Base-by-base conservation (phyloP, 2,329 filamentous ascomycete genomes). In the Geosmithia morbida region DNA sequence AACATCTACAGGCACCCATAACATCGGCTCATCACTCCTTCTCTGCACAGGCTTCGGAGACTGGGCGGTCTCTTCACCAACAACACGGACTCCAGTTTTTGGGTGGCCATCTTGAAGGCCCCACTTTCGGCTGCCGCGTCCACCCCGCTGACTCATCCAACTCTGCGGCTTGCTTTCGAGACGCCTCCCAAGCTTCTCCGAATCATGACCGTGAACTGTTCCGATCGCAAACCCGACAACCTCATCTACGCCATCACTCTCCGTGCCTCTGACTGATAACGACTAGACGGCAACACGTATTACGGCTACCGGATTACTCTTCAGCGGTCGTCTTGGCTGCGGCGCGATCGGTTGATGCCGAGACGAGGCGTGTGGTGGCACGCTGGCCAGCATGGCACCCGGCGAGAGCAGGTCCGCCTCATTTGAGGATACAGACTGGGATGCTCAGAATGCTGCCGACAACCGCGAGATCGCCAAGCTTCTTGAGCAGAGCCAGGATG, bases 401-500 rank as follows among this genome's bases (percentile, higher is more conserved):
- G 57, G 60, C 3, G 55, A 62, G 20, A 53, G 53, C 50, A 56
- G 63, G 37, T 61, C 62, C 53, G 56, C 62, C 53, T 61, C 61
- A 1, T 55, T 62, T 7, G 59, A 63, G 53, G 61, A 63, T 48
- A 55, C 50, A 10, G 59, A 55, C 48, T 66, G 62, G 64, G 62
- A 64, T 49, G 62, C 57, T 18, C 70, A 75, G 51, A 62, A 72
- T 49, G 68, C 63, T 20, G 65, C 69, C 30, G 73, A 79, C 53
- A 69, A 75, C 20, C 63, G 61, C 46, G 63, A 66, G 47, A 70
- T 76, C 26, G 61, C 68, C 29, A 63, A 60, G 8, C 59, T 73
- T 10, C 58, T 77, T 16, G 64, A 63, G 22, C 61, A 67, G 46
- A 65, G 63, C 40, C 63, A 69, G 50, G 61, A 66, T 48, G 62